phyloP scores from a whole-genome alignment of 2,329 filamentous ascomycete genomes.

The Xylariaceae sp. region DNA sequence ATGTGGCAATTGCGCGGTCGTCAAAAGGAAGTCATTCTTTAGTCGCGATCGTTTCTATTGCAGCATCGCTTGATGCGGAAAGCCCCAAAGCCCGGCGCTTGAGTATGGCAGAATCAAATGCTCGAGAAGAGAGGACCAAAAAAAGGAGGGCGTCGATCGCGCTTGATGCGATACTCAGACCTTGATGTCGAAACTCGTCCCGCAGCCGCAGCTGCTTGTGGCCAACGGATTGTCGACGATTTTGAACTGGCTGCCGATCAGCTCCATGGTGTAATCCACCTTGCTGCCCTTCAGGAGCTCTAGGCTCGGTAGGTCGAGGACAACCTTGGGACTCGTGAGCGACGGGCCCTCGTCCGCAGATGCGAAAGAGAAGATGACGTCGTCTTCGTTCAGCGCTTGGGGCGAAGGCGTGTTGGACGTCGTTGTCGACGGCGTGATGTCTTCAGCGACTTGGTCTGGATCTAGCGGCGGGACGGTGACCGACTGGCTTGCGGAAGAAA shows the following conservation, averaged over 20 bases:
- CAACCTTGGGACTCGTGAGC: slow-evolving; percentile 58
- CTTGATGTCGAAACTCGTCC: slow-evolving; percentile 95
- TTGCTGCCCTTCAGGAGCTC: slow-evolving; percentile 89
- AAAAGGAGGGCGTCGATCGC: neutral
- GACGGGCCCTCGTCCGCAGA: slow-evolving; percentile 37
- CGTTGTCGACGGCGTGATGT: slow-evolving; percentile 28
- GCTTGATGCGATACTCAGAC: slow-evolving; percentile 34
- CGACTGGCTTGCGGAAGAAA: slow-evolving; percentile 15
- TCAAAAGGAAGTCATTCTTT: neutral
- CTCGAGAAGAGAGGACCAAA: neutral
- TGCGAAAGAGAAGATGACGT: slow-evolving; percentile 76
- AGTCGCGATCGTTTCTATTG: neutral
- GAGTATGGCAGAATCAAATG: neutral
- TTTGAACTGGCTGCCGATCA: slow-evolving; percentile 84
- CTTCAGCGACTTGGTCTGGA: slow-evolving; percentile 11
- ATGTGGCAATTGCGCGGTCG: neutral
- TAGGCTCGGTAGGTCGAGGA: slow-evolving; percentile 81
- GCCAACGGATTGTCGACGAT: slow-evolving; percentile 89
- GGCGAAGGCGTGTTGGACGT: slow-evolving; percentile 21
- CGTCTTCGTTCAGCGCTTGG: slow-evolving; percentile 56
- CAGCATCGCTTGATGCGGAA: neutral
- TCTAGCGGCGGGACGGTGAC: neutral
- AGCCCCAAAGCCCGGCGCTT: neutral
- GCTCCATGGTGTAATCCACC: slow-evolving; percentile 91
- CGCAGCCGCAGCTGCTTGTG: slow-evolving; percentile 92